Conservation (phyloP, 75 land plant species). For the Pinus tabuliformis region DNA sequence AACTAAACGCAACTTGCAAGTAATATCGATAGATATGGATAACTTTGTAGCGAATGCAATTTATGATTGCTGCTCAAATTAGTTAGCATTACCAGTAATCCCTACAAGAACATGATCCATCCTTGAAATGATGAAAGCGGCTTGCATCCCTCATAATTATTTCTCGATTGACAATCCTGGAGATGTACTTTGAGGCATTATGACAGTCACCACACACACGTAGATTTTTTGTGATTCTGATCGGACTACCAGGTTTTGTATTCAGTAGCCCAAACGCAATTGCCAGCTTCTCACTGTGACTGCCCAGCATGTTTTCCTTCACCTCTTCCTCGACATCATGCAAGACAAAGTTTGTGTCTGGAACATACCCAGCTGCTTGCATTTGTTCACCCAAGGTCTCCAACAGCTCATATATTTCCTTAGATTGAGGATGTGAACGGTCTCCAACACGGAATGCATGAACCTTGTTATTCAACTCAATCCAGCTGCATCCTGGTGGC, state of each 20-base stretch:
- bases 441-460: constrained; percentile 12
- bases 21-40: no score
- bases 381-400: neutral
- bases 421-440: constrained; percentile 5
- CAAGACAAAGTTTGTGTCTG: constrained; percentile 6
- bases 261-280: constrained; percentile 15
- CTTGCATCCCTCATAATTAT: constrained; percentile 11
- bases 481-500: constrained; percentile 9
- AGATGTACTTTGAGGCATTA: constrained; percentile 14
- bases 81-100: constrained; percentile 13
- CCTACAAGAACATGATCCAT: constrained; percentile 17
- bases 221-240: constrained; percentile 11
- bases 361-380: constrained; percentile 7
- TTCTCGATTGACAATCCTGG: constrained; percentile 10
- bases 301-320: constrained; percentile 9
- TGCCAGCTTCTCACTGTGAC: constrained; percentile 19
- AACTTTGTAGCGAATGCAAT: no score
- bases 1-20: no score
- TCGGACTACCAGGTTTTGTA: constrained; percentile 8
- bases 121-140: constrained; percentile 11
- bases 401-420: constrained; percentile 6
- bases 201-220: constrained; percentile 14
- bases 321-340: constrained; percentile 3
- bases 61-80: no score
- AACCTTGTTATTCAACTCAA: constrained; percentile 14